Evolutionary conservation across 345 rosid species (phyloP).

Genomic region (Pistacia integerrima): DNA sequence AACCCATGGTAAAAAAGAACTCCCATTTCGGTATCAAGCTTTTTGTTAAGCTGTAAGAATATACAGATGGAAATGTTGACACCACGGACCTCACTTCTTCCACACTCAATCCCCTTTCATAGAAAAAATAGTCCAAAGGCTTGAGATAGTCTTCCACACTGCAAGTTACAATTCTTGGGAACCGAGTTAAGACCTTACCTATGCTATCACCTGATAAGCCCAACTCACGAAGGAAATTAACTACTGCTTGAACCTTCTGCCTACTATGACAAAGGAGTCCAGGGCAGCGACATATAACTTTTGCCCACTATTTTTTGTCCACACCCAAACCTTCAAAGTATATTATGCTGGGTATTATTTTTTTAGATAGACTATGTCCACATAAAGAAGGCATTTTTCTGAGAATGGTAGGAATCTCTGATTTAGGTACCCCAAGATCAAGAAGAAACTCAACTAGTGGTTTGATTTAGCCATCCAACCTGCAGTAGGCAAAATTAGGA

Average conservation of each 20-base stretch:
- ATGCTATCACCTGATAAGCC: conserved; percentile 43
- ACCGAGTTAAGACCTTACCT: conserved; percentile 42
- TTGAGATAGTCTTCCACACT: conserved; percentile 36
- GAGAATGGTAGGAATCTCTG: conserved; percentile 57
- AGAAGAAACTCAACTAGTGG: conserved; percentile 28
- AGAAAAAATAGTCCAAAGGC: conserved; percentile 42
- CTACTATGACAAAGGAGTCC: conserved; percentile 41
- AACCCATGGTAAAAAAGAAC: conserved; percentile 49
- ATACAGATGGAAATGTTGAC: conserved; percentile 31
- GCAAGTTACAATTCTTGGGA: conserved; percentile 37
- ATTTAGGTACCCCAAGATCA: conserved; percentile 30
- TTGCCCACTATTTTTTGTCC: conserved; percentile 38
- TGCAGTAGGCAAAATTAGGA: conserved; percentile 75
- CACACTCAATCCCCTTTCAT: conserved; percentile 38
- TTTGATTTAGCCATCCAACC: conserved; percentile 74
- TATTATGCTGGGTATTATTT: conserved; percentile 72
- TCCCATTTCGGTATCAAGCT: conserved; percentile 17
- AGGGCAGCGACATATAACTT: conserved; percentile 45
- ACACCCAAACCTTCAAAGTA: conserved; percentile 69
- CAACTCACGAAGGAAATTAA: conserved; percentile 42
- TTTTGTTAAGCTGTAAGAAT: not conserved
- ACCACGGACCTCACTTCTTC: conserved; percentile 24
- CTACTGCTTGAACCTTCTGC: conserved; percentile 35
- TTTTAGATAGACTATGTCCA: conserved; percentile 62
- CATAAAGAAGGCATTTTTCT: conserved; percentile 74